Conservation (phyloP, 139 green algal genomes). For the Medakamo hakoo region DNA sequence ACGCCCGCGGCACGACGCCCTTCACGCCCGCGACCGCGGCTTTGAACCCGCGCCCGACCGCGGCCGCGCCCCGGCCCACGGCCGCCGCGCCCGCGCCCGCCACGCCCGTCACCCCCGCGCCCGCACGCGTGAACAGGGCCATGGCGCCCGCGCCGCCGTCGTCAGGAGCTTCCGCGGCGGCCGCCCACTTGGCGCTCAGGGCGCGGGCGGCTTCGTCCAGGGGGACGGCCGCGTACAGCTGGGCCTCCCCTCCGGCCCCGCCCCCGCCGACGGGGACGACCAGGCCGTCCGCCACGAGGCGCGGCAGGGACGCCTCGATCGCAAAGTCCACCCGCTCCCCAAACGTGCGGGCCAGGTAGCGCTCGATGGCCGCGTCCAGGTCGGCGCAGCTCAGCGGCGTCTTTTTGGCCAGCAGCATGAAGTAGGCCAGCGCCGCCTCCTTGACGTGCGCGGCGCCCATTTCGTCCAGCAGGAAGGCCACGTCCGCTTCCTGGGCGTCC, state of each 20-base stretch:
- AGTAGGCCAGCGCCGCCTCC: constrained; percentile 20
- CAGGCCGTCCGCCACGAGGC: constrained; percentile 26
- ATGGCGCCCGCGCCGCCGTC: neutral
- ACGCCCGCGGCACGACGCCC: neutral
- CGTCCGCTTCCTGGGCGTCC: constrained; percentile 8
- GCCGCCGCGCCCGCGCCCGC: too few species aligned
- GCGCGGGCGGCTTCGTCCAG: neutral
- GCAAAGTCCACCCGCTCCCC: constrained; percentile 35
- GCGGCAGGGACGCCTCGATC: constrained; percentile 24
- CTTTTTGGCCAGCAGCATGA: constrained; percentile 8
- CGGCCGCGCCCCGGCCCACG: neutral
- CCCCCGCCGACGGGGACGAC: neutral
- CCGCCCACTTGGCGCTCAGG: neutral
- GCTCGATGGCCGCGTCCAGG: constrained; percentile 28
- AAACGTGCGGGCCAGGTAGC: constrained; percentile 23
- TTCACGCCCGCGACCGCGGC: neutral
- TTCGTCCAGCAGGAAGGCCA: constrained; percentile 11
- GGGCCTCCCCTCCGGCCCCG: neutral
- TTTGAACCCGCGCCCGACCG: neutral
- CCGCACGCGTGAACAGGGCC: neutral
- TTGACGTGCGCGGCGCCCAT: constrained; percentile 1
- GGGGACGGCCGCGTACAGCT: neutral
- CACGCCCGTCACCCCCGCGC: neutral
- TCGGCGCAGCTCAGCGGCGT: neutral
- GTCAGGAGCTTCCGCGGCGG: neutral